Evolutionary conservation across 441 rosid species (phyloP).

Genomic region (Dalechampia spathulata): DNA sequence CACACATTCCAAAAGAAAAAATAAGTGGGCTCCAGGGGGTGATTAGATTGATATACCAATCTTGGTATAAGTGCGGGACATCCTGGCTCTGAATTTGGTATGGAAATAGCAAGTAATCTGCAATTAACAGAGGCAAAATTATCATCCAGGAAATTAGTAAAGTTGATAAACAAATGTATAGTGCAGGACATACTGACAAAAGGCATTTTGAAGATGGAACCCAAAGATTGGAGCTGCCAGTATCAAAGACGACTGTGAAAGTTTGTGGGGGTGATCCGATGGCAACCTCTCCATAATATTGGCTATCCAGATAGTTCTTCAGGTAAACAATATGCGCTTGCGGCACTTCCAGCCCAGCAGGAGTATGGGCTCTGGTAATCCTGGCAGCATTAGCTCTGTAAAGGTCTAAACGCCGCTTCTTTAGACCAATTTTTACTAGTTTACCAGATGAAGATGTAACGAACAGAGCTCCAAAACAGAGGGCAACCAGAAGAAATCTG

Average conservation of each 20-base stretch:
- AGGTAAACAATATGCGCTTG: slow-evolving; percentile 40
- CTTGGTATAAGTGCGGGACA: slow-evolving; percentile 48
- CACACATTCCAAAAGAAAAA: no score
- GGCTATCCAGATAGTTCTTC: slow-evolving; percentile 68
- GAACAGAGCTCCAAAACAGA: slow-evolving; percentile 26
- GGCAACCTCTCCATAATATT: slow-evolving; percentile 87
- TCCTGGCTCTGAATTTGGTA: slow-evolving; percentile 41
- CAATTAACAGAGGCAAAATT: no score
- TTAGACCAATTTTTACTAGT: slow-evolving; percentile 36
- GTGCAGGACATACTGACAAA: slow-evolving; percentile 36
- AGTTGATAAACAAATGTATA: neutral
- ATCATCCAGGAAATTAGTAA: no score
- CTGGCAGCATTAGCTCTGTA: slow-evolving; percentile 27
- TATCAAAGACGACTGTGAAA: slow-evolving; percentile 51
- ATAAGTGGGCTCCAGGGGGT: no score
- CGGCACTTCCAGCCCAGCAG: slow-evolving; percentile 1
- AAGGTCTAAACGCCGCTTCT: slow-evolving; percentile 34
- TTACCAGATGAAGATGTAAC: slow-evolving; percentile 23
- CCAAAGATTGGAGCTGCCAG: slow-evolving; percentile 65
- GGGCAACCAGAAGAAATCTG: slow-evolving; percentile 25
- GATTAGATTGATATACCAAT: no score
- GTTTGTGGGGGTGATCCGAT: slow-evolving; percentile 60
- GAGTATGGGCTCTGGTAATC: slow-evolving; percentile 17
- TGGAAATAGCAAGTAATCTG: slow-evolving; percentile 58
- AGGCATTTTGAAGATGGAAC: slow-evolving; percentile 62